Evolutionary conservation across 345 rosid species (phyloP).

Genomic region (Citrus inodora): DNA sequence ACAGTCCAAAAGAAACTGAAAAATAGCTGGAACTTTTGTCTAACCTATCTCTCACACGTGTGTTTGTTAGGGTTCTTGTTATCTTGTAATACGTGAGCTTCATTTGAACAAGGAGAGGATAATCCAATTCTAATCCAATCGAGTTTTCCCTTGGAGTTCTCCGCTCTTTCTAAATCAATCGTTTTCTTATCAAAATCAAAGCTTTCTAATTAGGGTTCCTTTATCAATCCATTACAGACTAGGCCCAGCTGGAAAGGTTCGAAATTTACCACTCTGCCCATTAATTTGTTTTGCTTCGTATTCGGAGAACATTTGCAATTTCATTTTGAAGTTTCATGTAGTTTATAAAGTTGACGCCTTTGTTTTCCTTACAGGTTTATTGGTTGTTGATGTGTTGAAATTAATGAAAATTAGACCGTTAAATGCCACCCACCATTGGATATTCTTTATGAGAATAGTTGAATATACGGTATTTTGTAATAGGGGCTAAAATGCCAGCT

Average conservation of each 20-base stretch:
- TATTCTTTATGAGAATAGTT: conserved; percentile 9
- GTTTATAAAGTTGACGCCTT: neutral
- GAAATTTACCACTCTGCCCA: neutral
- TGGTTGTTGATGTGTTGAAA: conserved; percentile 16
- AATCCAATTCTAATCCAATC: neutral
- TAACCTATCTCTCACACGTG: neutral
- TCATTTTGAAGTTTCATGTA: neutral
- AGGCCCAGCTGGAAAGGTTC: neutral
- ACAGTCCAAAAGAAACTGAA: neutral
- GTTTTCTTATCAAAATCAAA: neutral
- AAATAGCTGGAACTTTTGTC: neutral
- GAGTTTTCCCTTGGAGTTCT: conserved; percentile 20
- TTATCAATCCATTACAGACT: neutral
- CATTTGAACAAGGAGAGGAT: neutral
- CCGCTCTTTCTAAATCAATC: neutral
- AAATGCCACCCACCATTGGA: neutral
- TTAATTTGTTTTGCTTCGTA: neutral
- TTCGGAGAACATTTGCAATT: neutral
- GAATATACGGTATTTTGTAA: conserved; percentile 9
- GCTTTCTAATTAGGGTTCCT: neutral
- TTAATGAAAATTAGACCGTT: conserved; percentile 18
- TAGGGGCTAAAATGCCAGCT: conserved; percentile 53
- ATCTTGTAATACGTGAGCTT: neutral
- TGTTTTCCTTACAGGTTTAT: conserved; percentile 9
- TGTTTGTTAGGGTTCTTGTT: neutral